These are phyloP conservation scores for Aspergillus cristatus DNA, from an alignment of 495 filamentous ascomycete species.

Conservation along the genomic window DNA sequence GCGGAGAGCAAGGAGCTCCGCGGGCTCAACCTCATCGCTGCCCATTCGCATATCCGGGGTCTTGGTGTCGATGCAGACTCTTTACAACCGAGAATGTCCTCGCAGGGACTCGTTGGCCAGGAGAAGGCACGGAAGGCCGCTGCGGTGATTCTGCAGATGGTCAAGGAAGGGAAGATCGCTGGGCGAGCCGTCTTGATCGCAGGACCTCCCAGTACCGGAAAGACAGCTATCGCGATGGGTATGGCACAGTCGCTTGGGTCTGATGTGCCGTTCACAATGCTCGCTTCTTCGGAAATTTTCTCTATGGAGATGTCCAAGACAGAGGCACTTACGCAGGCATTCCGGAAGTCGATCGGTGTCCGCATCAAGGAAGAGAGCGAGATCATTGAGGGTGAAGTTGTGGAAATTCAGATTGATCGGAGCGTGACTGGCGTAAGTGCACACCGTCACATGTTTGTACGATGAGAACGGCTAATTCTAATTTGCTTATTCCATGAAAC, in stretches of 20 bases:
- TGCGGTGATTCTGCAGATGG: slow-evolving; percentile 94
- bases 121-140: slow-evolving; percentile 94
- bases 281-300: slow-evolving; percentile 93
- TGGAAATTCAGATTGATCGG: slow-evolving; percentile 97
- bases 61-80: slow-evolving; percentile 90
- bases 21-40: slow-evolving; percentile 91
- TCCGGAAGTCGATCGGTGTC: slow-evolving; percentile 93
- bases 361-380: slow-evolving; percentile 97
- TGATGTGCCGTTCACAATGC: slow-evolving; percentile 93
- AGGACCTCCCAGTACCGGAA: slow-evolving; percentile 94
- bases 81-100: slow-evolving; percentile 73
- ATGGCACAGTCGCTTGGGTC: slow-evolving; percentile 92
- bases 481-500: slow-evolving; percentile 5
- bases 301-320: slow-evolving; percentile 99
- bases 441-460: not conserved
- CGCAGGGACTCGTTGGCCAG: slow-evolving; percentile 95
- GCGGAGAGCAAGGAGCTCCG: slow-evolving; percentile 90
- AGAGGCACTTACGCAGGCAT: slow-evolving; percentile 93
- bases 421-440: slow-evolving; percentile 76
- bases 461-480: slow-evolving; percentile 6
- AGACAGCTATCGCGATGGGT: slow-evolving; percentile 97
- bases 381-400: slow-evolving; percentile 97
- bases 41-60: slow-evolving; percentile 95
- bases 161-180: slow-evolving; percentile 96
- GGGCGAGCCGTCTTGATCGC: slow-evolving; percentile 92